Base-by-base conservation (phyloP, 2,329 filamentous ascomycete species). In the Zymoseptoria brevis region DNA sequence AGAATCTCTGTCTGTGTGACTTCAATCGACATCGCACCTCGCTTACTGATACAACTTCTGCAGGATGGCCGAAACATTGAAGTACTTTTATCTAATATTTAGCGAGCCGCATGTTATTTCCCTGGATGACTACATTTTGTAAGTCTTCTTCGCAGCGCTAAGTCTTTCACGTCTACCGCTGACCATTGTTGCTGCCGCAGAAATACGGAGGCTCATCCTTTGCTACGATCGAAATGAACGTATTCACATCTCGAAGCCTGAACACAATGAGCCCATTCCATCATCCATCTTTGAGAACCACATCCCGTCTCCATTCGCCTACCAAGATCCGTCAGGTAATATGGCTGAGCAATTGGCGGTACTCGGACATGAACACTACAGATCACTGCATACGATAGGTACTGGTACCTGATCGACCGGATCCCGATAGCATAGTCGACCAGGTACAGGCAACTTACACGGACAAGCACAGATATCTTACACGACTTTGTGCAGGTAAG, bases 31-130 rank as follows among this genome's bases (percentile, higher is more conserved):
- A n/a, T n/a, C n/a, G n/a, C n/a, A n/a, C n/a, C n/a, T n/a, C n/a
- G n/a, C n/a, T n/a, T n/a, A n/a, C n/a, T 24, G 13, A 53, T n/a
- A 50, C 13, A 4, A n/a, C n/a, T n/a, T n/a, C n/a, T 19, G 9
- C 41, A 55, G 45, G 65, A 76, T 88, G 51, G 83, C 83, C 1
- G 84, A 87, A 74, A 87, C 84, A 64, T 73, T 87, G 55, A 87
- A 87, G 71, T 53, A 87, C 71, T 86, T 86, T 64, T 87, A 83
- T 62, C 73, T 87, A 58, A 77, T 85, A 8, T 87, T 86, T 68
- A 77, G 77, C 30, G 82, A 85, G 49, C 83, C 82, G 60, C 76
- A 80, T 58, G 70, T 84, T 24, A 74, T 85, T 16, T 84, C 79
- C 66, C 72, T 87, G 64, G 84, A 87, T 71, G 75, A 78, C 48